Percentiles rank a stretch among this genome's conserved stretches.
Conservation (phyloP, 495 filamentous ascomycete genomes). For the Penicillium maclennaniae region DNA sequence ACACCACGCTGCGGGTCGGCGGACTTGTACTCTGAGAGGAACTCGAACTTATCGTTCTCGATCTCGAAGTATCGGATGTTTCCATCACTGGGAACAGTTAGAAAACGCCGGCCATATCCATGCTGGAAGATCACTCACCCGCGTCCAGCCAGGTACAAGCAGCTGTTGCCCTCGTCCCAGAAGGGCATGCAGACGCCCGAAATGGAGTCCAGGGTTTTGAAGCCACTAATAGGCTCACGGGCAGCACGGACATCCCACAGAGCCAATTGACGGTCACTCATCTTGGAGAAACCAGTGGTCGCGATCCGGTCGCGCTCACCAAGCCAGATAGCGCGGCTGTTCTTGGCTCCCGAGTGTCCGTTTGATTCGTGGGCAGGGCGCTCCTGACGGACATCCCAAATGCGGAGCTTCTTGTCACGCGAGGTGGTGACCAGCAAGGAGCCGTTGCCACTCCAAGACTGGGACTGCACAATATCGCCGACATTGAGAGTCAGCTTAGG, state of each 20-base stretch:
- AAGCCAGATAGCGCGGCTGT: slow-evolving; percentile 93
- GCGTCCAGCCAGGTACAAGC: slow-evolving; percentile 91
- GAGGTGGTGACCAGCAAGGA: slow-evolving; percentile 88
- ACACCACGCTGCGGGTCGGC: slow-evolving; percentile 89
- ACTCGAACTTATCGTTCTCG: slow-evolving; percentile 96
- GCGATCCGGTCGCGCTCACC: slow-evolving; percentile 92
- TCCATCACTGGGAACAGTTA: slow-evolving; percentile 64
- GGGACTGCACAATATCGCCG: slow-evolving; percentile 85
- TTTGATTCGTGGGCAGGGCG: slow-evolving; percentile 76
- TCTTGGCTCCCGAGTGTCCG: slow-evolving; percentile 92
- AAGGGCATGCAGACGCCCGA: slow-evolving; percentile 99
- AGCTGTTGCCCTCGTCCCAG: slow-evolving; percentile 95
- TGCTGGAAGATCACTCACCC: slow-evolving; percentile 56
- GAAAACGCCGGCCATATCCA: background rate
- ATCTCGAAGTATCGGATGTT: slow-evolving; percentile 99
- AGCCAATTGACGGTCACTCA: slow-evolving; percentile 95
- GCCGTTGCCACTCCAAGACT: slow-evolving; percentile 94
- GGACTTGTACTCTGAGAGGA: slow-evolving; percentile 92
- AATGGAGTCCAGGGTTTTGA: slow-evolving; percentile 83
- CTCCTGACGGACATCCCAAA: slow-evolving; percentile 96
- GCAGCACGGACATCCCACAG: slow-evolving; percentile 89
- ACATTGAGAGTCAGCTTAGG: slow-evolving; percentile 72
- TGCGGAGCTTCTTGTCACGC: slow-evolving; percentile 93
- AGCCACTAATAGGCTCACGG: slow-evolving; percentile 79
- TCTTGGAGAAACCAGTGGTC: slow-evolving; percentile 94